A percentile compares a stretch with the other conserved stretches of the same genome.
Evolutionary conservation across 202 grass and related monocot genomes (phyloP).

Genomic region (Brachypodium distachyon): DNA sequence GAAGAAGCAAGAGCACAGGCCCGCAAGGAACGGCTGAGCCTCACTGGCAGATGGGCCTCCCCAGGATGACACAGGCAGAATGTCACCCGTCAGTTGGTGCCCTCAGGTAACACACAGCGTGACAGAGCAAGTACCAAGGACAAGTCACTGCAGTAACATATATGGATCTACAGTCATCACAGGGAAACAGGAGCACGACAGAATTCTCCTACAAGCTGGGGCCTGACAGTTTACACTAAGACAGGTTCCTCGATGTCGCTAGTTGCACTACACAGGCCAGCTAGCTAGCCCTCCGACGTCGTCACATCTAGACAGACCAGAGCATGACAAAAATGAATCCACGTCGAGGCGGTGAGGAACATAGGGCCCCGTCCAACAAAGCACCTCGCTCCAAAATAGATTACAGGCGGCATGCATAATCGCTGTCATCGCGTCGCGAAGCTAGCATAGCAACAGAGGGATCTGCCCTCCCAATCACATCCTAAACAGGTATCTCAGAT

Average conservation of each 20-base stretch:
- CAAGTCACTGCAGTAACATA: not conserved
- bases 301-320: not conserved
- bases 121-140: not conserved
- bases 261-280: conserved; percentile 19
- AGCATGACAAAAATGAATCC: conserved; percentile 32
- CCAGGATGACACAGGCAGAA: no score
- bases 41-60: not conserved
- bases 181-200: not conserved
- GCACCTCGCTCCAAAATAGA: not conserved
- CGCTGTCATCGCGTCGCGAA: not conserved
- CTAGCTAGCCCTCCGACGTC: conserved; percentile 2
- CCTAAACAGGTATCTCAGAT: conserved; percentile 77
- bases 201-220: conserved; percentile 12
- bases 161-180: not conserved
- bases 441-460: not conserved
- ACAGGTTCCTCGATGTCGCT: not conserved
- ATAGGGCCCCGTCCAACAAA: not conserved
- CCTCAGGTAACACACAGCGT: no score
- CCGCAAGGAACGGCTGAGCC: not conserved
- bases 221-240: not conserved
- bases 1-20: no score
- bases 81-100: not conserved
- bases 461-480: conserved; percentile 23
- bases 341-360: not conserved
- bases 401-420: conserved; percentile 12